A percentile compares a stretch with the other conserved stretches of the same genome.
phyloP scores from a whole-genome alignment of 768 basidiomycete species.

The Lentinula raphanica region DNA sequence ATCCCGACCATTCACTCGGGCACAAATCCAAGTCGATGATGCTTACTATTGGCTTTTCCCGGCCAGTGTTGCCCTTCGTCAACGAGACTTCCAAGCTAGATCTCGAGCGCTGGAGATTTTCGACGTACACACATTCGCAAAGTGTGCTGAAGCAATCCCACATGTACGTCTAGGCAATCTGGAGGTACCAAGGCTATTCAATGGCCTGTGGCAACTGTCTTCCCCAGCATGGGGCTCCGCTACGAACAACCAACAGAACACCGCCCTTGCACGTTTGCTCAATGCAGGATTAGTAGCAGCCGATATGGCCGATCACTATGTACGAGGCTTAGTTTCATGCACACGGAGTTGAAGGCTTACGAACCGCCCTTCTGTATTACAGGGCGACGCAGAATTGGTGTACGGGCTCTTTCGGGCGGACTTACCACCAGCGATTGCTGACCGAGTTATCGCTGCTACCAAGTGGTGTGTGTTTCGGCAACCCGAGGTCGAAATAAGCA shows the following conservation, averaged over 20 bases:
- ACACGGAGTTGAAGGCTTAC: background rate
- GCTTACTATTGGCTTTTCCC: constrained; percentile 1
- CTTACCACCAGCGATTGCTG: constrained; percentile 16
- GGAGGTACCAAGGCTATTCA: constrained; percentile 44
- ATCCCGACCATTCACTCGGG: constrained; percentile 10
- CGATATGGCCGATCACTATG: constrained; percentile 16
- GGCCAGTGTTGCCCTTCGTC: background rate
- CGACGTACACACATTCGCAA: background rate
- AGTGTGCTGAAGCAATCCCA: background rate
- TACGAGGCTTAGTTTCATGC: background rate
- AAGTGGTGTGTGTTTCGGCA: constrained; percentile 57
- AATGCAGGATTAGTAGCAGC: constrained; percentile 10
- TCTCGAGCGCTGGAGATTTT: background rate
- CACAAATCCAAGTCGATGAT: constrained; percentile 10
- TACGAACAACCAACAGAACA: constrained; percentile 5
- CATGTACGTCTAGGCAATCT: constrained; percentile 32
- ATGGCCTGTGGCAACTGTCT: constrained; percentile 58
- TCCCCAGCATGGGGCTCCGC: constrained; percentile 58
- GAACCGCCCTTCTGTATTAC: background rate
- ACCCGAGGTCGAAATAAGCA: constrained; percentile 28
- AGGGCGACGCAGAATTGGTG: constrained; percentile 15
- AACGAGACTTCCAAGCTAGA: background rate
- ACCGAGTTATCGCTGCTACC: constrained; percentile 43
- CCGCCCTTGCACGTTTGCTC: constrained; percentile 5
- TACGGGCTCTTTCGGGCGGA: constrained; percentile 46